Base-by-base conservation (phyloP, 1,284 basidiomycete genomes). In the Microbotryomycetes sp. region DNA sequence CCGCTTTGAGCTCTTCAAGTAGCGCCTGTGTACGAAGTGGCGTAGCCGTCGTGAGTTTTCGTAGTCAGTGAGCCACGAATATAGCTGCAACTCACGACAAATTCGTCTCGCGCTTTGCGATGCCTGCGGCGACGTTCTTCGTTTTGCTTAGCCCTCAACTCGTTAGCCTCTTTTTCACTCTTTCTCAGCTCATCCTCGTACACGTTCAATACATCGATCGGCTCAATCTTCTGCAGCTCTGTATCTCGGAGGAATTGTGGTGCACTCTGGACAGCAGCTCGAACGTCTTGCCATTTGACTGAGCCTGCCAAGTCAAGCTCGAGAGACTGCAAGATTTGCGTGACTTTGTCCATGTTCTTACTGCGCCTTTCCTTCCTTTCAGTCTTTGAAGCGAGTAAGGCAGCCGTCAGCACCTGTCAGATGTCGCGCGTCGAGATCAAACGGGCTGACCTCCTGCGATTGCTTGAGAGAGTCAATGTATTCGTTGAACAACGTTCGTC, bases 101-200 rank as follows among this genome's bases (percentile, higher is more conserved):
- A 97, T 0, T 79, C 89, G 71, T 96, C 92, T 23, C 92, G 80
- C 0, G 89, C 87, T 76, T 92, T 94, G 63, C 92, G 81, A 65
- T 89, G 89, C 66, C 81, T 83, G 60, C 92, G 80, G 1, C 84
- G 84, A 74, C 88, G 88, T 73, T 92, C 88, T n/a, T 89, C 85
- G 64, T 88, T 84, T 5, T 82, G 77, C 63, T 86, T 82, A 31
- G 87, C 81, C 77, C 84, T 84, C 71, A 88, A 84, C 67, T 92
- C 89, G 64, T 92, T 88, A 70, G 89, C 87, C 74, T 93, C 91
- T 62, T 87, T 82, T 76, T 96, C 91, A 50, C 88, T 82, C 16
- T 89, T 84, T 59, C 87, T 84, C 62, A 88, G 86, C 73, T 92
- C 92, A 73, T 92, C 89, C 76, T 97, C 92, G 68, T 91, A 96